phyloP scores from a whole-genome alignment of 176 grass and related monocot genomes.

The Eragrostis nindensis region DNA sequence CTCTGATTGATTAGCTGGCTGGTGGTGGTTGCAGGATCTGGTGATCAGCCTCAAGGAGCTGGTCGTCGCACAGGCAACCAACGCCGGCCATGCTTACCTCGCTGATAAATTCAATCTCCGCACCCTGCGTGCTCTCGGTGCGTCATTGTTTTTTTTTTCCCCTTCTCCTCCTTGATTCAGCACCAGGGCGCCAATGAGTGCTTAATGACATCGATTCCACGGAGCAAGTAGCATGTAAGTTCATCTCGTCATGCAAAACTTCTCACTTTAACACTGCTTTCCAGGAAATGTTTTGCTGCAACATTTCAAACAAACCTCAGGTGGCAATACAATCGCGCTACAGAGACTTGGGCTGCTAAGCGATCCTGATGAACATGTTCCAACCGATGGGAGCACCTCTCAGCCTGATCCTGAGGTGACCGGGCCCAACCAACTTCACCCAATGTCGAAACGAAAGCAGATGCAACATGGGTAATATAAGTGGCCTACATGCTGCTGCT shows the following conservation, averaged over 20 bases:
- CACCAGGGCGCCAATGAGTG: too few relatives aligned
- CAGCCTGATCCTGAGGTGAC: not conserved
- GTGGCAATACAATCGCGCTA: constrained; percentile 38
- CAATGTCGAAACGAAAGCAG: constrained; percentile 26
- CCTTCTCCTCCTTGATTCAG: too few relatives aligned
- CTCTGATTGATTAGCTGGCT: too few relatives aligned
- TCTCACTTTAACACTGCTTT: not conserved
- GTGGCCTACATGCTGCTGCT: not conserved
- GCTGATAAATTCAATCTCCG: constrained; percentile 53
- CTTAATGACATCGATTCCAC: too few relatives aligned
- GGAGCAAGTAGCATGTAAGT: too few relatives aligned
- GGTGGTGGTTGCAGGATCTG: constrained; percentile 41
- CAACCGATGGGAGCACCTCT: too few relatives aligned
- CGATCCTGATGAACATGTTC: not conserved
- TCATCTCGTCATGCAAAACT: too few relatives aligned
- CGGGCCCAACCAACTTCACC: not conserved
- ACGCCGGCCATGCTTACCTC: constrained; percentile 26
- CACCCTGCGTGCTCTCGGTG: constrained; percentile 64
- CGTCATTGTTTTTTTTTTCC: too few relatives aligned
- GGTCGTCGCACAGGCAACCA: constrained; percentile 3
- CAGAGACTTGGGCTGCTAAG: constrained; percentile 46
- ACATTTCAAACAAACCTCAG: constrained; percentile 37
- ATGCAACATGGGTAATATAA: constrained; percentile 55
- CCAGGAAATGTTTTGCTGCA: constrained; percentile 64
- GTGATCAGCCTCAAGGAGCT: constrained; percentile 54